Conservation (phyloP, 257 asterid genomes). For the Solanum virginianum region DNA sequence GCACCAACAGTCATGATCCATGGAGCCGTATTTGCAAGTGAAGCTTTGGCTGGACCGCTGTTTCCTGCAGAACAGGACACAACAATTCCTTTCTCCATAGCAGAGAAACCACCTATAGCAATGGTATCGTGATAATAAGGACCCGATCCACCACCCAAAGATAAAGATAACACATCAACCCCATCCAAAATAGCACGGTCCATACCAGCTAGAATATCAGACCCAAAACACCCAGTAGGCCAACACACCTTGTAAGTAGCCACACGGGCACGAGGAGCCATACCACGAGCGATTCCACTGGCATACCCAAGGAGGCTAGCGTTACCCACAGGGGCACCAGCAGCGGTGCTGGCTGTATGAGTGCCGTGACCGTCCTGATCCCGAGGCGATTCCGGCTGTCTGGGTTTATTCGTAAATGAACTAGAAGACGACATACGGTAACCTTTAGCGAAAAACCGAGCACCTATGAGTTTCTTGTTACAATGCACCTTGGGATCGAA, state of each 20-base stretch:
- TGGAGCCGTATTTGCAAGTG: conserved; percentile 34
- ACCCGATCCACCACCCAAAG: conserved; percentile 39
- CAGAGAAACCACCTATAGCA: conserved; percentile 38
- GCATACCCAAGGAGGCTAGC: conserved; percentile 44
- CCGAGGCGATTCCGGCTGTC: conserved; percentile 23
- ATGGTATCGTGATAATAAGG: conserved; percentile 36
- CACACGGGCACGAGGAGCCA: conserved; percentile 30
- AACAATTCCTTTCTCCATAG: conserved; percentile 26
- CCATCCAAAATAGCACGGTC: conserved; percentile 38
- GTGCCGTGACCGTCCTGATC: conserved; percentile 43
- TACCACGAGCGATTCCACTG: conserved; percentile 33
- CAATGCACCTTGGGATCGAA: conserved; percentile 30
- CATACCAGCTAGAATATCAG: conserved; percentile 36
- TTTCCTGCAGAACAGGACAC: conserved; percentile 45
- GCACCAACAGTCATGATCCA: conserved; percentile 51
- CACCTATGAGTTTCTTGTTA: conserved; percentile 30
- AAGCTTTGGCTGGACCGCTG: conserved; percentile 26
- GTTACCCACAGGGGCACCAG: conserved; percentile 21
- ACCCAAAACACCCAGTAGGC: conserved; percentile 30
- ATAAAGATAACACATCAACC: conserved; percentile 29
- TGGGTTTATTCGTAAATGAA: background rate
- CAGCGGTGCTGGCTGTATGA: conserved; percentile 36
- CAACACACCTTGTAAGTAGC: conserved; percentile 38
- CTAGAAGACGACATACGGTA: conserved; percentile 12
- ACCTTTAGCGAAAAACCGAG: conserved; percentile 26